Evolutionary conservation across 768 basidiomycete species (phyloP).

Genomic region (Boletus edulis): DNA sequence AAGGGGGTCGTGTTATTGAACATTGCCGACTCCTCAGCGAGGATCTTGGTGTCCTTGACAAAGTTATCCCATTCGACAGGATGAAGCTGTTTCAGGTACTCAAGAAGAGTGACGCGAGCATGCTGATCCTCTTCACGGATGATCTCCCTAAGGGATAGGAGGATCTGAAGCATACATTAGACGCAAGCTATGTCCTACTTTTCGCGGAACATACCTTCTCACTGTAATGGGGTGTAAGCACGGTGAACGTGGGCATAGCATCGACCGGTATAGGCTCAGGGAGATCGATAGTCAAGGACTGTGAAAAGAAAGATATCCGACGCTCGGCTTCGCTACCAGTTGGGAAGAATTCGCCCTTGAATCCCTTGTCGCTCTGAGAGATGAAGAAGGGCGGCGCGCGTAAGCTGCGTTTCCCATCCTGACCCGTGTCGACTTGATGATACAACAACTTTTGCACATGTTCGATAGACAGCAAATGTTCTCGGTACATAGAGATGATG

Average conservation of each 20-base stretch:
- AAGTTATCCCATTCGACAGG: constrained; percentile 99
- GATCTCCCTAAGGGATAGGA: constrained; percentile 95
- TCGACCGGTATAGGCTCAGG: constrained; percentile 94
- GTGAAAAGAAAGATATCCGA: constrained; percentile 98
- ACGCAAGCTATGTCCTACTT: background rate
- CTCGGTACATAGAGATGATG: constrained; percentile 99
- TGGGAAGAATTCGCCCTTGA: constrained; percentile 91
- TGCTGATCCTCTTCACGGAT: constrained; percentile 98
- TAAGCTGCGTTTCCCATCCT: constrained; percentile 85
- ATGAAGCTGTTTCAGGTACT: constrained; percentile 98
- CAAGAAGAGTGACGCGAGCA: constrained; percentile 93
- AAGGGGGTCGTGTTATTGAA: constrained; percentile 77
- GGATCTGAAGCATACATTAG: constrained; percentile 53
- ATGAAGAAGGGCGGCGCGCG: constrained; percentile 98
- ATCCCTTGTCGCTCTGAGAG: constrained; percentile 84
- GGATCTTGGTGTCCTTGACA: constrained; percentile 98
- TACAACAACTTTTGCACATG: constrained; percentile 98
- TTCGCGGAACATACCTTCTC: constrained; percentile 68
- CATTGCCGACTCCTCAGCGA: constrained; percentile 91
- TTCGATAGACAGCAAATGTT: constrained; percentile 97
- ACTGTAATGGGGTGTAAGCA: constrained; percentile 96
- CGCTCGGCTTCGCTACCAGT: constrained; percentile 93
- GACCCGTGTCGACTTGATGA: constrained; percentile 87
- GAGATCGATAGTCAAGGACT: constrained; percentile 92
- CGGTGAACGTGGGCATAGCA: constrained; percentile 99